Conservation (phyloP, 2,329 filamentous ascomycete species). For the Botryotinia calthae region DNA sequence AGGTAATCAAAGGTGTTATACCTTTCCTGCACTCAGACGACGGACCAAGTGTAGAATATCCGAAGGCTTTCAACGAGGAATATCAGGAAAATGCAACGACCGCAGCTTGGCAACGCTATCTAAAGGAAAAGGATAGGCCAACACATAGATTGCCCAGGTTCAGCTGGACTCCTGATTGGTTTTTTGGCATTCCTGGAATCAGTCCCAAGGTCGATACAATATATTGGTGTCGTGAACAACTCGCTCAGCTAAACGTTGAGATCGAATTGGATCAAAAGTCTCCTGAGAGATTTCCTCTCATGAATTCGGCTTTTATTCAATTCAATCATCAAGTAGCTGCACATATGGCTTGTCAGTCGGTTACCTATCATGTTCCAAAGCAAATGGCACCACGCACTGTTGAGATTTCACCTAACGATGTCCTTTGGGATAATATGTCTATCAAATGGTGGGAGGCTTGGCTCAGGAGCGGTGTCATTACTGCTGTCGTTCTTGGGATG, state of each 20-base stretch:
- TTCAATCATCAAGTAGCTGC: conserved; percentile 98
- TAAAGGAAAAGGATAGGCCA: conserved; percentile 78
- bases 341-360: conserved; percentile 94
- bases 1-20: conserved; percentile 49
- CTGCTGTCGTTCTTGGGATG: conserved; percentile 67
- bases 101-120: conserved; percentile 78
- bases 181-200: conserved; percentile 73
- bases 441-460: conserved; percentile 93
- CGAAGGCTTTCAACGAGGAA: conserved; percentile 59
- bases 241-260: conserved; percentile 85
- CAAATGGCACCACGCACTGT: conserved; percentile 90
- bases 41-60: conserved; percentile 49
- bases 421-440: conserved; percentile 97
- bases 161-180: conserved; percentile 59
- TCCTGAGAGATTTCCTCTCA: conserved; percentile 80
- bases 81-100: conserved; percentile 60
- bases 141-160: conserved; percentile 73
- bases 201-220: conserved; percentile 95
- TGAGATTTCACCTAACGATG: conserved; percentile 91
- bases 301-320: conserved; percentile 97
- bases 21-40: conserved; percentile 44
- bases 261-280: conserved; percentile 88
- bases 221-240: conserved; percentile 80
- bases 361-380: conserved; percentile 86
- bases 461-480: conserved; percentile 56